Base-by-base conservation (phyloP, 257 asterid genomes). In the Euphrasia confusa region DNA sequence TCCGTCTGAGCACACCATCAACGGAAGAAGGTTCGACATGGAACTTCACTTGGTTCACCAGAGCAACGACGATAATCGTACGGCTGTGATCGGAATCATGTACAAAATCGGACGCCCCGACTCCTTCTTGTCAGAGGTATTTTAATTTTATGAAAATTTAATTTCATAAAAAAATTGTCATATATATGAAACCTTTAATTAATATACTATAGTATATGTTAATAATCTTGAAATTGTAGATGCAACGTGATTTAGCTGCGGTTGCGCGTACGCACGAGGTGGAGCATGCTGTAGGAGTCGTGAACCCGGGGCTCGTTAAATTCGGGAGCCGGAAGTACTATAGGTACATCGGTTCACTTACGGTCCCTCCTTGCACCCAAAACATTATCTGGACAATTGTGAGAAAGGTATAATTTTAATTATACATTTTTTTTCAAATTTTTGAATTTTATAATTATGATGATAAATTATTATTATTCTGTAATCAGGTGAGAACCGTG, bases 351-450 rank as follows among this genome's bases (percentile, higher is more conserved):
- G 96, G 96, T 7, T 88, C 96, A 1, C 89, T 88, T 58, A 85
- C 96, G 0, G 32, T 60, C 48, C 96, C 97, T 68, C 96, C 97
- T 17, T 89, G 96, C 71, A 77, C 90, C 14, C 77, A 84, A 68
- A 68, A 73, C 62, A 72, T 84, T 28, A 44, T 58, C 1, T 89
- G 93, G 96, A 83, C 93, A n/a, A 71, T 88, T 27, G 45, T 75
- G 0, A 73, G 33, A 72, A 80, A 73, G 85, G 30, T 44, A 18
- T 33, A 33, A 21, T 28, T 4, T 2, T 28, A 28, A 28, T 2
- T 28, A 28, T 28, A 28, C 5, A 28, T 28, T 28, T 2, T 28
- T 28, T 2, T 4, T 4, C 5, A 28, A 47, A 5, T 10, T 49
- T 49, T 21, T 44, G 26, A 60, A 21, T 24, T 61, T 42, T 13